A percentile compares a stretch with the other conserved stretches of the same genome.
Evolutionary conservation across 345 rosid genomes (phyloP).

Genomic region (Lumnitzera racemosa): DNA sequence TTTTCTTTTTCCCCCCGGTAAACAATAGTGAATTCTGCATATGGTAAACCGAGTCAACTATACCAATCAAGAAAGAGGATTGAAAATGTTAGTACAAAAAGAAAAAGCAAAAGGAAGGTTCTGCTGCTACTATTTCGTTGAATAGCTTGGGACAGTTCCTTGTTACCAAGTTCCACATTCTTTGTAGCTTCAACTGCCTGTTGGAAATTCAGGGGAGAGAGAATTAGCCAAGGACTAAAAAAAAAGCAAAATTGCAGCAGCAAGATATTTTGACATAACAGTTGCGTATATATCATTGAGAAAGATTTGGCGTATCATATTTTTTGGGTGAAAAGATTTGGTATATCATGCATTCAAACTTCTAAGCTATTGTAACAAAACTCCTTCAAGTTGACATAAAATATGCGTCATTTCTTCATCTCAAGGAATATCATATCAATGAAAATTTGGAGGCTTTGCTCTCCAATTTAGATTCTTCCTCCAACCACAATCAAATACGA

Average conservation of each 20-base stretch:
- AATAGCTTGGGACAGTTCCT: conserved; percentile 75
- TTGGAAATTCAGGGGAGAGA: conserved; percentile 6
- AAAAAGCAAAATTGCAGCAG: not conserved
- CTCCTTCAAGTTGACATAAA: too few species aligned
- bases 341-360: too few species aligned
- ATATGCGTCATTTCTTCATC: too few species aligned
- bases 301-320: too few species aligned
- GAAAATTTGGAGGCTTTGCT: too few species aligned
- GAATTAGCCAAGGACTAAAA: not conserved
- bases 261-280: not conserved
- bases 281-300: too few species aligned
- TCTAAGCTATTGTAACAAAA: too few species aligned
- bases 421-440: too few species aligned
- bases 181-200: conserved; percentile 92
- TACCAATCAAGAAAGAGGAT: conserved; percentile 94
- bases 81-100: conserved; percentile 77
- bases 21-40: not conserved
- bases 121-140: conserved; percentile 79
- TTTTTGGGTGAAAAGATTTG: too few species aligned
- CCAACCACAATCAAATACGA: too few species aligned
- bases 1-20: not conserved
- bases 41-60: conserved; percentile 21
- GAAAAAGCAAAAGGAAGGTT: conserved; percentile 76
- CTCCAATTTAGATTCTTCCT: too few species aligned
- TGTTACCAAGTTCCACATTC: conserved; percentile 86